Conservation (phyloP, 495 filamentous ascomycete genomes). For the Daldinia loculata region DNA sequence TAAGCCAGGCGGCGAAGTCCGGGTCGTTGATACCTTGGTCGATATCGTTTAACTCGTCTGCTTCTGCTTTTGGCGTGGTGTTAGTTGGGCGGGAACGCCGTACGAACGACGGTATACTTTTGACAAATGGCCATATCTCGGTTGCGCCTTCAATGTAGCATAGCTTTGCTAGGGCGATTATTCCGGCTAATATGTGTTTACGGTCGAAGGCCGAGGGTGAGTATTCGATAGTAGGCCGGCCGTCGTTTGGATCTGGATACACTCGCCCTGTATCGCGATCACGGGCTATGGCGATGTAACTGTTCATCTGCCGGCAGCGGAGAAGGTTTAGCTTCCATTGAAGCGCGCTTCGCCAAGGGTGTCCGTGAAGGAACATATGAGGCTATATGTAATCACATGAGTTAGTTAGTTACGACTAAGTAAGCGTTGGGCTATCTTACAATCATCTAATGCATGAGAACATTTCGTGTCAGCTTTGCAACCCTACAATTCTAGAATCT, state of each 20-base stretch:
- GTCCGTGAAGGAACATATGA: slow-evolving; percentile 57
- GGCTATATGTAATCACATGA: slow-evolving; percentile 36
- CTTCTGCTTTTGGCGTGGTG: slow-evolving; percentile 14
- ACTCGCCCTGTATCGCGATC: slow-evolving; percentile 79
- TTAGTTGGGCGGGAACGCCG: slow-evolving; percentile 48
- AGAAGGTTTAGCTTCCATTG: slow-evolving; percentile 73
- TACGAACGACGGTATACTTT: slow-evolving; percentile 71
- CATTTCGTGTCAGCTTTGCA: too few species aligned
- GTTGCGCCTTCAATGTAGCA: slow-evolving; percentile 76
- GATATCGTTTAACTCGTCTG: slow-evolving; percentile 31
- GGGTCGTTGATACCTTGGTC: slow-evolving; percentile 70
- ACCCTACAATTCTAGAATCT: too few species aligned
- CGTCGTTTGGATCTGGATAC: slow-evolving; percentile 75
- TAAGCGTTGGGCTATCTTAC: slow-evolving; percentile 40
- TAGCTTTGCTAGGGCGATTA: slow-evolving; percentile 76
- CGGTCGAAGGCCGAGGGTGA: slow-evolving; percentile 74
- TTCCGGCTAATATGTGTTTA: slow-evolving; percentile 72
- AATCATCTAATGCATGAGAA: slow-evolving; percentile 55
- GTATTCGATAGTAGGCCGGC: slow-evolving; percentile 71
- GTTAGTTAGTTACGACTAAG: neutral
- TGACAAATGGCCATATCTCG: slow-evolving; percentile 73
- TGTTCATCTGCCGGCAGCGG: slow-evolving; percentile 68
- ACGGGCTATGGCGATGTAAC: slow-evolving; percentile 73
- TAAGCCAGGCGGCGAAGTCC: slow-evolving; percentile 73
- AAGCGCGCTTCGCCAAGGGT: slow-evolving; percentile 70